These are phyloP conservation scores for Rhinocladiella similis DNA, from an alignment of 2,329 filamentous ascomycete genomes.

Conservation along the genomic window DNA sequence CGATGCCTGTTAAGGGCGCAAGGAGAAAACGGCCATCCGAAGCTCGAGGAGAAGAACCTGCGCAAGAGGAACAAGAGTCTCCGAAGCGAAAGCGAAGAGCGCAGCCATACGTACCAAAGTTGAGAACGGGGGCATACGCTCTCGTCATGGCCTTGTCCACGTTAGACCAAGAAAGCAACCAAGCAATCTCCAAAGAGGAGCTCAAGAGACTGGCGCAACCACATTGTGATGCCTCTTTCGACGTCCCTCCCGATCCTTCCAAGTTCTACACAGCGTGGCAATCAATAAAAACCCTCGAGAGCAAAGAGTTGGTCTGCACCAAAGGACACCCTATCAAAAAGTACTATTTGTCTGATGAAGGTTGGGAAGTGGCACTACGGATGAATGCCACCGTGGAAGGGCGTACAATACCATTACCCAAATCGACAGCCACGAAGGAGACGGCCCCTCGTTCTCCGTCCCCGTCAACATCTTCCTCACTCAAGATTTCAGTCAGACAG, in stretches of 20 bases:
- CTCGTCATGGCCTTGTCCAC: constrained; percentile 67
- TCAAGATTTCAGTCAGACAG: background rate
- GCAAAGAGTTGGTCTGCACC: constrained; percentile 73
- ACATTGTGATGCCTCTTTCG: constrained; percentile 73
- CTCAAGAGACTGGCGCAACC: constrained; percentile 70
- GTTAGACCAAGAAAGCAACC: constrained; percentile 54
- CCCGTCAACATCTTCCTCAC: background rate
- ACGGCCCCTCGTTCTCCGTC: background rate
- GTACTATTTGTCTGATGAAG: constrained; percentile 73
- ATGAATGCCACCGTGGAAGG: constrained; percentile 20
- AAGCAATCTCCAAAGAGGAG: constrained; percentile 66
- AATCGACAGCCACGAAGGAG: constrained; percentile 2
- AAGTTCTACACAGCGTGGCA: constrained; percentile 80
- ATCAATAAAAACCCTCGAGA: constrained; percentile 73
- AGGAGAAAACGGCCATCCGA: constrained; percentile 33
- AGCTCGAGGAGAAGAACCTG: constrained; percentile 32
- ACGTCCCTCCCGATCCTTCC: constrained; percentile 63
- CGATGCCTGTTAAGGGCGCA: constrained; percentile 60
- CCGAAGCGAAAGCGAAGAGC: constrained; percentile 56
- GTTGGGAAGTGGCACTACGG: constrained; percentile 70
- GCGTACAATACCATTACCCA: background rate
- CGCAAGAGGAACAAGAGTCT: constrained; percentile 35
- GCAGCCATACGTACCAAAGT: constrained; percentile 69
- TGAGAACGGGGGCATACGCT: constrained; percentile 74
- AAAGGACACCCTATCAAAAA: constrained; percentile 66